Evolutionary conservation across 192 early-diverging fungal genomes (phyloP), one percentile per base, ranked within the genome.

Genomic region (Rhizophagus prolifer): DNA sequence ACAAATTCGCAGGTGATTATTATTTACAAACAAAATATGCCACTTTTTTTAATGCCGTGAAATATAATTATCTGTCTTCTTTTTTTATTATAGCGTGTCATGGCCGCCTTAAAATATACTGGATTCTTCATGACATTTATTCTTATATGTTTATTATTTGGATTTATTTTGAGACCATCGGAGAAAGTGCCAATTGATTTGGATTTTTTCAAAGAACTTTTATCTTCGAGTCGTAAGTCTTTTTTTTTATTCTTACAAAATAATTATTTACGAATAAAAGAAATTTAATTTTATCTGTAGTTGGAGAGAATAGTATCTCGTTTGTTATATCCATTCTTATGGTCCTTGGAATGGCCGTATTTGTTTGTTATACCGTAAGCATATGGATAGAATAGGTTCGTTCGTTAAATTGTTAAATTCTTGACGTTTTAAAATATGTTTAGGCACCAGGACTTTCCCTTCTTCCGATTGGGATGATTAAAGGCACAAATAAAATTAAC

Each of bases 301-400:
- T 67, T 8, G 65, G 65, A 16, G 65, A 36, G n/a, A 38, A n/a
- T 21, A 67, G 65, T 44, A 67, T 67, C 41, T 67, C 86, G 2
- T 89, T 91, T 78, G 80, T 86, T 13, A 68, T 85, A 0, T 87
- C 85, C 10, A 78, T 84, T 41, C 47, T 89, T 36, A 72, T 85
- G 10, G 26, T 88, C 9, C 16, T 87, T 9, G 90, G 90, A 16
- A 87, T 86, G 85, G 30, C 78, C 23, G 81, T 89, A 9, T 86
- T 86, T 58, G 78, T 91, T 23, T 79, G 74, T 21, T 91, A 91
- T 63, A 88, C 88, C 13, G 86, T 89, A 86, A 70, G 79, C 30
- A 36, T 21, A 8, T 64, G 4, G 0, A 4, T 0, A 2, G 47
- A 54, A 54, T 54, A 54, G 21, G 41, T 44, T 36, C 10, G 2